Base-by-base conservation (phyloP, 768 basidiomycete genomes). In the Sutorius australiensis region DNA sequence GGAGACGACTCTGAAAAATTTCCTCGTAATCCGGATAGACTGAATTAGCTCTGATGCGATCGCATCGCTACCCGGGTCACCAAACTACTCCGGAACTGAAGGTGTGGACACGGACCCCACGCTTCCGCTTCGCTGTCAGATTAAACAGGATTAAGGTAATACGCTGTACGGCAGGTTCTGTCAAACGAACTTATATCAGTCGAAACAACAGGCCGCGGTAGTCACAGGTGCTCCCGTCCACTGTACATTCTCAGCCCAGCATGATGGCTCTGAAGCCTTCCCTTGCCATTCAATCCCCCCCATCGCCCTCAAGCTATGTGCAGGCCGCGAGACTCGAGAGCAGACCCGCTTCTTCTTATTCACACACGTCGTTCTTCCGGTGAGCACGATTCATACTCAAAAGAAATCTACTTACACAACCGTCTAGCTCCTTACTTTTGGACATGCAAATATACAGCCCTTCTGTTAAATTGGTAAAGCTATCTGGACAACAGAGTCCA, bases 401-500 rank as follows among this genome's bases (percentile, higher is more conserved):
- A 9, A 24, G 31, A 40, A 37, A 19, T 14, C 3, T 9, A 41
- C 56, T 69, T 30, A 66, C 1, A 1, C 3, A 6, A 33, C 53
- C 14, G 21, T 41, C 37, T 56, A 83, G 82, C 21, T 80, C 81
- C 21, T 62, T 75, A 21, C 78, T 80, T 59, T 68, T 87, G 61
- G 80, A 85, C 56, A 73, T 88, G 48, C 79, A 80, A 51, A 69
- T 89, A 27, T 77, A 80, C 51, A 86, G 84, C 50, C 77, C 82
- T 6, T 82, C 78, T n/a, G 68, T 85, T 11, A 82, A 80, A 62
- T 65, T 76, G n/a, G 68, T 75, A 9, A 67, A 66, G 14, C 60
- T 63, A 17, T 43, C 56, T 42, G 67, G 64, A 19, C 59, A 67
- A 19, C 63, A 61, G 27, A 54, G 27, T 36, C 57, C 62, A 14